Conservation (phyloP, 805 yeast genomes). For the Yamadazyma laniorum region DNA sequence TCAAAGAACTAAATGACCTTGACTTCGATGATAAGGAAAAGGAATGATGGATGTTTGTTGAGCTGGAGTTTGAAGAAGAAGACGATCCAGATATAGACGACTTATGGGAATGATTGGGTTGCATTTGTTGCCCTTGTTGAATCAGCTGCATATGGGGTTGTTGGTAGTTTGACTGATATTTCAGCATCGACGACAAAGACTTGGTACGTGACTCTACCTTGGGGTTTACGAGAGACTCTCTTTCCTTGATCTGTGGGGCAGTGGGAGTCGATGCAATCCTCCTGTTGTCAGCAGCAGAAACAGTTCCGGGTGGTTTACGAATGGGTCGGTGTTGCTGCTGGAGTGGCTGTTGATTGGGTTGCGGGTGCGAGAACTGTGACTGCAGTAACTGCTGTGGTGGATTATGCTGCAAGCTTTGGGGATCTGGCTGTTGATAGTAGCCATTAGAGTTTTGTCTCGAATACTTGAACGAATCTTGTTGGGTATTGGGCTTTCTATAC, state of each 20-base stretch:
- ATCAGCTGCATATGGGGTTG: conserved; percentile 9
- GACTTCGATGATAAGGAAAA: conserved; percentile 40
- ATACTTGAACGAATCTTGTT: conserved; percentile 2
- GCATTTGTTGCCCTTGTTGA: conserved; percentile 13
- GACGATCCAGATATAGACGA: conserved; percentile 15
- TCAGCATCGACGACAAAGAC: conserved; percentile 26
- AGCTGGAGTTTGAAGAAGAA: conserved; percentile 11
- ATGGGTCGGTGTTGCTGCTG: background rate
- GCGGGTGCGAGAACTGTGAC: conserved; percentile 4
- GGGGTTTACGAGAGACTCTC: conserved; percentile 8
- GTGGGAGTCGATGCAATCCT: conserved; percentile 33
- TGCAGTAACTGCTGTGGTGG: conserved; percentile 1
- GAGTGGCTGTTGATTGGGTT: conserved; percentile 1
- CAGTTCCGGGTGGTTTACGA: background rate
- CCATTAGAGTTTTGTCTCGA: background rate
- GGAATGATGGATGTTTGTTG: conserved; percentile 29
- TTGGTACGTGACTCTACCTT: conserved; percentile 24
- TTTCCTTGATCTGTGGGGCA: conserved; percentile 15
- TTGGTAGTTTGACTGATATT: conserved; percentile 10
- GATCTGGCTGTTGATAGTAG: background rate
- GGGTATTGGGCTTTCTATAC: background rate
- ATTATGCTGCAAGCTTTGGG: conserved; percentile 1
- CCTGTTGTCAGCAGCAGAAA: conserved; percentile 8
- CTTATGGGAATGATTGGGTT: background rate
- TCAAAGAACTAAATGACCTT: conserved; percentile 40